Evolutionary conservation across 1,284 basidiomycete genomes (phyloP).

Genomic region (Pseudomicrostroma phylloplanum): DNA sequence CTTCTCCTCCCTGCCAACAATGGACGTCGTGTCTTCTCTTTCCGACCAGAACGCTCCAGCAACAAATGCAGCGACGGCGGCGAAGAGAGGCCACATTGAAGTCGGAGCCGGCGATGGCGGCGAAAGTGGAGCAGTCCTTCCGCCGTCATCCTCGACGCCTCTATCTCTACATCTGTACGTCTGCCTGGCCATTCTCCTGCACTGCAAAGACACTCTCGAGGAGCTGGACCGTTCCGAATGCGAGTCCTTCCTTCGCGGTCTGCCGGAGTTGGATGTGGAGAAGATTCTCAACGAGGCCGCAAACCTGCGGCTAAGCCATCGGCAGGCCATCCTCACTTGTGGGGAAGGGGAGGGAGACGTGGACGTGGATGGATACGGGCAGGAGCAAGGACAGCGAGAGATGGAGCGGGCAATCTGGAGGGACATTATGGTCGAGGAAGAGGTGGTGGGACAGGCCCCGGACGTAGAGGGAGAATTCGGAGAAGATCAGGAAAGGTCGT

Average conservation of each 20-base stretch:
- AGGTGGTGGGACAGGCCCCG: too few relatives aligned
- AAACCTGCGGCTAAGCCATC: slow-evolving; percentile 44
- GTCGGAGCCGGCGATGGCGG: not conserved
- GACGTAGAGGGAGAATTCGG: too few relatives aligned
- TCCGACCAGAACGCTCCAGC: not conserved
- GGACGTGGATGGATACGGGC: not conserved
- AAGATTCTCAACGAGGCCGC: slow-evolving; percentile 48
- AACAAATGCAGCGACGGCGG: not conserved
- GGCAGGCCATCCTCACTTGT: slow-evolving; percentile 16
- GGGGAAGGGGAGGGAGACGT: not conserved
- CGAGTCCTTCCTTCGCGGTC: slow-evolving; percentile 46
- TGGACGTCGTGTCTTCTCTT: not conserved
- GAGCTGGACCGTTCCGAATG: slow-evolving; percentile 49
- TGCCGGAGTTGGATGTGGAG: slow-evolving; percentile 48
- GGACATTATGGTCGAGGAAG: too few relatives aligned
- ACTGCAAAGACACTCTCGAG: slow-evolving; percentile 49
- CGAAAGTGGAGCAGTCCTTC: not conserved
- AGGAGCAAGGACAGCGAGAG: too few relatives aligned
- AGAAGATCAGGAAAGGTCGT: too few relatives aligned
- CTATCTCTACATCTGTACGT: slow-evolving; percentile 46
- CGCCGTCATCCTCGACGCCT: not conserved
- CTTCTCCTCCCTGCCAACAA: not conserved
- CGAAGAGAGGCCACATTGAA: not conserved
- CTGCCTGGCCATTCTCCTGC: slow-evolving; percentile 50
- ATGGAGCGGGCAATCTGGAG: too few relatives aligned